Conservation (phyloP, 208 protist genomes). For the Crithidia expoeki region DNA sequence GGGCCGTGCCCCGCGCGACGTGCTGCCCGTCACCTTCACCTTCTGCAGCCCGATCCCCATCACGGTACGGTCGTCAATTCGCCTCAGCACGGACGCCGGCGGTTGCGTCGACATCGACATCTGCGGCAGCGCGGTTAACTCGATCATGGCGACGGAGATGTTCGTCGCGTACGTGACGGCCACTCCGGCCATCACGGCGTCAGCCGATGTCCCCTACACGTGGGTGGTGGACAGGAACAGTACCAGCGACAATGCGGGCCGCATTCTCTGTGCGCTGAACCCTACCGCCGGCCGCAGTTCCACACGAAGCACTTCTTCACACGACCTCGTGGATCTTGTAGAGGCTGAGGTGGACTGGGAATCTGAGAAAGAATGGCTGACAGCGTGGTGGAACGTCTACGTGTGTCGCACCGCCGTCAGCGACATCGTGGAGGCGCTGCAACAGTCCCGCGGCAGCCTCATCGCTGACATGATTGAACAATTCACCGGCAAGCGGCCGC, state of each 20-base stretch:
- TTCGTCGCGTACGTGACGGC: constrained; percentile 46
- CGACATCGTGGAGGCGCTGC: constrained; percentile 62
- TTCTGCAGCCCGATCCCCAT: constrained; percentile 41
- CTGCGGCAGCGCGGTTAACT: constrained; percentile 88
- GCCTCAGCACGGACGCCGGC: constrained; percentile 77
- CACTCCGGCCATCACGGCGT: constrained; percentile 35
- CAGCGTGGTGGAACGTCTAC: constrained; percentile 82
- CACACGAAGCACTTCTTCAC: background rate
- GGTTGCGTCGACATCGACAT: constrained; percentile 80
- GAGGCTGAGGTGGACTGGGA: constrained; percentile 26
- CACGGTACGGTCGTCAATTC: constrained; percentile 67
- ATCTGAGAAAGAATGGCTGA: constrained; percentile 49
- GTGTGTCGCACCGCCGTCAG: constrained; percentile 61
- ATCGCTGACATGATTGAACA: constrained; percentile 74
- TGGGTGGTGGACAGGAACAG: constrained; percentile 7
- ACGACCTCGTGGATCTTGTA: constrained; percentile 30
- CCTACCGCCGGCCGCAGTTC: background rate
- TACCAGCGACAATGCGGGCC: background rate
- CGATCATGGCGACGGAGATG: constrained; percentile 73
- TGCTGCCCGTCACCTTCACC: constrained; percentile 80
- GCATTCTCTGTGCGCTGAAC: constrained; percentile 19
- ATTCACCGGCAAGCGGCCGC: constrained; percentile 62
- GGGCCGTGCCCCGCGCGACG: constrained; percentile 29
- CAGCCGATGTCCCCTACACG: constrained; percentile 25
- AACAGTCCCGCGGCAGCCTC: constrained; percentile 55